These are phyloP conservation scores for Halteria grandinella DNA, from an alignment of 73 alveolate genomes.

Conservation along the genomic window DNA sequence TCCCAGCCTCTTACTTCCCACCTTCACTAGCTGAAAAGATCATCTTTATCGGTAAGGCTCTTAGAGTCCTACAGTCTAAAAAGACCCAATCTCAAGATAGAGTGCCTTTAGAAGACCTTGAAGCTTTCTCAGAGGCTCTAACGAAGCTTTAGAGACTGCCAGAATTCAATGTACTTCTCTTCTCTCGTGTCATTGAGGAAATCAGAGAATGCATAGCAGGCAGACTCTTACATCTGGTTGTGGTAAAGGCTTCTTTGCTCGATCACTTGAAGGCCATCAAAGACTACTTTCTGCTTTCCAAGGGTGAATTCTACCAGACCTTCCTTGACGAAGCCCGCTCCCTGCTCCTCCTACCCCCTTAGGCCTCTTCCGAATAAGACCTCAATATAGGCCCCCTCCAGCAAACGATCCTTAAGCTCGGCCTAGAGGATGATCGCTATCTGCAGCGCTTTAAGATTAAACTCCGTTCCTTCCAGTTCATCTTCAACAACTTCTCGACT, in stretches of 20 bases:
- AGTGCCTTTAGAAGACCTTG: conserved; percentile 80
- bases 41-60: conserved; percentile 91
- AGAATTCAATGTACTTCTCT: conserved; percentile 77
- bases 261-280: conserved; percentile 81
- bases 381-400: conserved; percentile 65
- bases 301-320: conserved; percentile 89
- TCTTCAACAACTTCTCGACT: conserved; percentile 44
- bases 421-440: conserved; percentile 68
- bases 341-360: conserved; percentile 77
- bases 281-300: conserved; percentile 81
- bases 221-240: conserved; percentile 86
- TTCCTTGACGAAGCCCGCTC: conserved; percentile 82
- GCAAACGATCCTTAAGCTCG: conserved; percentile 46
- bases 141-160: conserved; percentile 74
- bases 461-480: conserved; percentile 60
- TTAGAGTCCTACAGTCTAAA: conserved; percentile 79
- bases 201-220: conserved; percentile 87
- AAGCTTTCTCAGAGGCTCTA: conserved; percentile 81
- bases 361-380: conserved; percentile 64
- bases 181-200: conserved; percentile 79
- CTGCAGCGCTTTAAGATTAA: conserved; percentile 53
- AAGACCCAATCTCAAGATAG: conserved; percentile 74
- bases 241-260: conserved; percentile 78
- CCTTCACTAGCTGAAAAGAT: conserved; percentile 86
- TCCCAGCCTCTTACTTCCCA: conserved; percentile 81